Conservation (phyloP, 2,329 filamentous ascomycete genomes). For the Colletotrichum coccodes region DNA sequence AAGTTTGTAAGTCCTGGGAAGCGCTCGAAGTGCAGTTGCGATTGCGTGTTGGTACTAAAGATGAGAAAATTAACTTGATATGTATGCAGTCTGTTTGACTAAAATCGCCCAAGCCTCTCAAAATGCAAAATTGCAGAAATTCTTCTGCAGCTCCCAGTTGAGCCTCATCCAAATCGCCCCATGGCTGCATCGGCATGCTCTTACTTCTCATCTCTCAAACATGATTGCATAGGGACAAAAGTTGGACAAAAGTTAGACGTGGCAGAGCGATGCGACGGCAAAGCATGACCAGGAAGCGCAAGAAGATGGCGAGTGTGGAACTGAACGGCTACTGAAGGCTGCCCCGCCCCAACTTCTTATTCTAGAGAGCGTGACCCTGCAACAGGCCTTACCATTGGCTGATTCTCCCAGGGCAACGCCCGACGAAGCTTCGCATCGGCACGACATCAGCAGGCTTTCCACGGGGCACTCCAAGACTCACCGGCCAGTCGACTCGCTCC, state of each 20-base stretch:
- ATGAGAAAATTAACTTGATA: not conserved
- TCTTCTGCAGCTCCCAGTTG: not conserved
- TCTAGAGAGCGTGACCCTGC: not conserved
- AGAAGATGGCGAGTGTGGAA: not conserved
- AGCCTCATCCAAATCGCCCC: conserved; percentile 2
- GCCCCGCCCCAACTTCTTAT: not conserved
- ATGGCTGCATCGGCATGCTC: not conserved
- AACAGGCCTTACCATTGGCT: not conserved
- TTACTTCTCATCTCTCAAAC: not conserved
- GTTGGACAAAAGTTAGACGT: not conserved
- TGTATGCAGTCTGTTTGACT: not conserved
- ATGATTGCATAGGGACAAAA: not conserved
- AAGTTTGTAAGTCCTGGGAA: not conserved
- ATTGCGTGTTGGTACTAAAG: not conserved
- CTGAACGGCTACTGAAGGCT: not conserved
- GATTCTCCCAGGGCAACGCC: not conserved
- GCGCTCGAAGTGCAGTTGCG: not conserved
- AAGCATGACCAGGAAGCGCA: not conserved
- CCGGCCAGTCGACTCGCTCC: not conserved
- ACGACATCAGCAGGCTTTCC: conserved; percentile 15
- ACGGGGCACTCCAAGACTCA: conserved; percentile 1
- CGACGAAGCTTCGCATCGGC: not conserved
- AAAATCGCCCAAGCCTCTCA: too few relatives aligned
- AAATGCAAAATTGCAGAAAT: not conserved
- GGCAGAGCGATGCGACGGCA: not conserved